Percentiles rank a stretch among this genome's conserved stretches.
Conservation (phyloP, 2,329 filamentous ascomycete genomes). For the Aureobasidium musti region DNA sequence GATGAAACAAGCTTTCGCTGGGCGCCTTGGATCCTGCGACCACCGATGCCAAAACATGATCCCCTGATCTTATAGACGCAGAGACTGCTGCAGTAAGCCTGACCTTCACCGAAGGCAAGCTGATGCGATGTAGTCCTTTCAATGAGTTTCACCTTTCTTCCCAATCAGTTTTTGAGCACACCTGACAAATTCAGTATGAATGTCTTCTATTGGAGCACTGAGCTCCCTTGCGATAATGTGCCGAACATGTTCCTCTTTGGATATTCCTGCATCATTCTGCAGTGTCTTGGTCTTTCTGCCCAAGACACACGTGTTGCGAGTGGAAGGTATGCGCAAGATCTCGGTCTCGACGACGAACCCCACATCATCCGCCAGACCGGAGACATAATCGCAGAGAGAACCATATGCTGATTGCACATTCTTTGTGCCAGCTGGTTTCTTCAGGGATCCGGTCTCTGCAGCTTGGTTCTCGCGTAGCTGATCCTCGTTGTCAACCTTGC, state of each 20-base stretch:
- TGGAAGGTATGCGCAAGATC: slow-evolving; percentile 87
- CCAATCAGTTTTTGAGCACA: slow-evolving; percentile 31
- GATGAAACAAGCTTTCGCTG: not conserved
- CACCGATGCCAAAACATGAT: not conserved
- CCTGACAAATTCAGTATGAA: slow-evolving; percentile 31
- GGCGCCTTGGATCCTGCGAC: not conserved
- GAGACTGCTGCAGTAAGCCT: not conserved
- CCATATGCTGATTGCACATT: slow-evolving; percentile 71
- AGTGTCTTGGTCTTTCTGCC: slow-evolving; percentile 47
- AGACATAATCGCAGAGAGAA: slow-evolving; percentile 77
- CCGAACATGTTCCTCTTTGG: slow-evolving; percentile 25
- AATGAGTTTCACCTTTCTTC: slow-evolving; percentile 32
- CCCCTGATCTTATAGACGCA: too few species aligned
- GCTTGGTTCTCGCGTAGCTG: slow-evolving; percentile 34
- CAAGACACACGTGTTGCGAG: slow-evolving; percentile 79
- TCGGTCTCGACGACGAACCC: slow-evolving; percentile 79
- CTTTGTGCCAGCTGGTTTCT: slow-evolving; percentile 37
- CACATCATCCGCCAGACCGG: slow-evolving; percentile 67
- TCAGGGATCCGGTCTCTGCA: slow-evolving; percentile 42
- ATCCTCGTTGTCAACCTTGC: not conserved
- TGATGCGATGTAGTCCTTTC: not conserved
- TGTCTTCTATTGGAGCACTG: slow-evolving; percentile 27
- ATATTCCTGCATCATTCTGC: not conserved
- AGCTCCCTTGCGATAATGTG: slow-evolving; percentile 30
- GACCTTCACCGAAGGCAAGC: not conserved